A percentile compares a stretch with the other conserved stretches of the same genome.
These are phyloP conservation scores for Heterobasidion occidentale DNA, from an alignment of 1,284 basidiomycete species.

Conservation along the genomic window DNA sequence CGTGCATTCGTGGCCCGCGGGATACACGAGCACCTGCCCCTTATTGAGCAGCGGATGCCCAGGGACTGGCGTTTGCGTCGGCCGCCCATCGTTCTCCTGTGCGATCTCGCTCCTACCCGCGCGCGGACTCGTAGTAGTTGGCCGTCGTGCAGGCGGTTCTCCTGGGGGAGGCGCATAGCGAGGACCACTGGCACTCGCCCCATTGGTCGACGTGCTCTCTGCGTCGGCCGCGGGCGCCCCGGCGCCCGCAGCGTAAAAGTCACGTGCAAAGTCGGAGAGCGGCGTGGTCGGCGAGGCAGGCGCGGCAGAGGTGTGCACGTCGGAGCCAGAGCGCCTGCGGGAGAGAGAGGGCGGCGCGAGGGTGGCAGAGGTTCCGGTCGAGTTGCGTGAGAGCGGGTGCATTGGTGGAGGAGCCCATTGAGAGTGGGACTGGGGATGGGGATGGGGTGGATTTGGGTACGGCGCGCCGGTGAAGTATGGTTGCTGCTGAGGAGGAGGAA, in stretches of 20 bases:
- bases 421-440: not conserved
- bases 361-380: not conserved
- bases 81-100: constrained; percentile 39
- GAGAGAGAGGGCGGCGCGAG: not conserved
- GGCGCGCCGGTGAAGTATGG: not conserved
- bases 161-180: constrained; percentile 19
- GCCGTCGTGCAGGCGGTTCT: constrained; percentile 11
- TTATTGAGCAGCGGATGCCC: constrained; percentile 42
- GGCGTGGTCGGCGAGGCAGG: constrained; percentile 3
- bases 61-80: constrained; percentile 52
- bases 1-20: constrained; percentile 45
- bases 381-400: not conserved
- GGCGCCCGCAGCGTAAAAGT: constrained; percentile 43
- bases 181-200: not conserved
- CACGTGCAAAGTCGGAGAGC: constrained; percentile 45
- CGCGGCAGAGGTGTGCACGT: constrained; percentile 8
- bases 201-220: not conserved
- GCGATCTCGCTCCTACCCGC: not conserved
- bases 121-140: not conserved
- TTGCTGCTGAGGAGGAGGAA: not conserved
- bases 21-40: constrained; percentile 61
- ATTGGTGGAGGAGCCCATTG: not conserved
- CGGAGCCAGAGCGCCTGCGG: constrained; percentile 7
- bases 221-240: constrained; percentile 6
- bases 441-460: not conserved